phyloP scores from a whole-genome alignment of 2,329 filamentous ascomycete genomes.

The Bretziella fagacearum region DNA sequence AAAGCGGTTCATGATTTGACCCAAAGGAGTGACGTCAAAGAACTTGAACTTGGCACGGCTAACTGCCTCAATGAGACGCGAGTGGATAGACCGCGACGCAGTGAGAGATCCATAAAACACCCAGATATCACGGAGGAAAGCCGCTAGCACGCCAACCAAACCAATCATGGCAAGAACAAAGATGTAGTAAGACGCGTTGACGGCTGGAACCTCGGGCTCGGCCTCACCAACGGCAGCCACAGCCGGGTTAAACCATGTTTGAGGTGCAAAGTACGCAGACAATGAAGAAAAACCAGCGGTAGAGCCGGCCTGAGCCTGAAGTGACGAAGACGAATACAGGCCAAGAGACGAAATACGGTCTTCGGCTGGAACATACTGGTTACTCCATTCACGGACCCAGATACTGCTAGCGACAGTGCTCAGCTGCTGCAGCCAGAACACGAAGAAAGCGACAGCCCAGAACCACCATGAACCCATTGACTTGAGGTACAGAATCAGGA shows the following conservation, averaged over 20 bases:
- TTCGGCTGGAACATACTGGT: slow-evolving; percentile 52
- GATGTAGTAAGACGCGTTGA: slow-evolving; percentile 74
- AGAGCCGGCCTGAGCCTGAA: slow-evolving; percentile 9
- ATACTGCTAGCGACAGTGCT: slow-evolving; percentile 76
- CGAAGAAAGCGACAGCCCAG: slow-evolving; percentile 58
- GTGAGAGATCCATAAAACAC: slow-evolving; percentile 83
- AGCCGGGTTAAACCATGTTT: slow-evolving; percentile 9
- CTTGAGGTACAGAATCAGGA: slow-evolving; percentile 68
- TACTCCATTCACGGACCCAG: slow-evolving; percentile 92
- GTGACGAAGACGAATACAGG: not conserved
- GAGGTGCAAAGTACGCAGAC: slow-evolving; percentile 5
- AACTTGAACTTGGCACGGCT: slow-evolving; percentile 90
- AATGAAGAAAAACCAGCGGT: slow-evolving; percentile 2
- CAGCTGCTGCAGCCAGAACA: slow-evolving; percentile 71
- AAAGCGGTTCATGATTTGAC: slow-evolving; percentile 95
- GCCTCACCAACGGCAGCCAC: slow-evolving; percentile 1
- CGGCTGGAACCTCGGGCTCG: slow-evolving; percentile 26
- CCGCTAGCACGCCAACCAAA: slow-evolving; percentile 58
- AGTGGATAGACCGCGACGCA: slow-evolving; percentile 73
- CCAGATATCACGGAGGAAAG: slow-evolving; percentile 67
- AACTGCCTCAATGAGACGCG: slow-evolving; percentile 58
- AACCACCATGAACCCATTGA: slow-evolving; percentile 97
- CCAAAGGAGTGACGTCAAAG: slow-evolving; percentile 89
- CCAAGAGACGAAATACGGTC: slow-evolving; percentile 11
- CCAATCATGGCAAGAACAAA: slow-evolving; percentile 68